Conservation (phyloP, 805 yeast species). For the Spathaspora arborariae region DNA sequence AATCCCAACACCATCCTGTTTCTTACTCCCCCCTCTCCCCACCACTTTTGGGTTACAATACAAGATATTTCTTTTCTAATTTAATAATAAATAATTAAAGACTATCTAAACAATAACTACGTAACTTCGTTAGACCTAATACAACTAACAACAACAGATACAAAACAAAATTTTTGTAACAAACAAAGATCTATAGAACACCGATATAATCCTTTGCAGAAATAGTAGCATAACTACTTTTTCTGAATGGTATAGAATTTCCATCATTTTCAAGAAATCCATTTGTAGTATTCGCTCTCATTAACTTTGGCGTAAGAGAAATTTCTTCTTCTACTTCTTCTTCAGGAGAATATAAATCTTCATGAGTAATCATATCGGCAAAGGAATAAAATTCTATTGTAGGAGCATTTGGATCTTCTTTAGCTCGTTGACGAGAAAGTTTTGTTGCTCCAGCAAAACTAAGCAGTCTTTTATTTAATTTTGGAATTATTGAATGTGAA, state of each 20-base stretch:
- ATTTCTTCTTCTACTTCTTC: conserved; percentile 2
- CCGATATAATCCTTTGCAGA: conserved; percentile 23
- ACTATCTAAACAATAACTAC: neutral
- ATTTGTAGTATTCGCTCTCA: neutral
- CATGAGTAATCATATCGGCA: conserved; percentile 26
- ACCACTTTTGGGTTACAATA: too few species aligned
- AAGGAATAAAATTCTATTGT: conserved; percentile 29
- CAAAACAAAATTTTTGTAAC: too few species aligned
- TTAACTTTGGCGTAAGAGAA: neutral
- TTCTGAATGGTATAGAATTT: neutral
- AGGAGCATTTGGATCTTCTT: conserved; percentile 5
- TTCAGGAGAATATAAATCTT: conserved; percentile 8
- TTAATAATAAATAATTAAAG: neutral
- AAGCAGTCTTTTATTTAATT: conserved; percentile 4
- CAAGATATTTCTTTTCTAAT: neutral
- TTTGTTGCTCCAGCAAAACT: conserved; percentile 7
- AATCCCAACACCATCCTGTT: neutral
- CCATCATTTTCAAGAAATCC: neutral
- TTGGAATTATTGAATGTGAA: neutral
- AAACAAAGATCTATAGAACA: conserved; percentile 3
- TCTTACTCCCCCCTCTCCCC: too few species aligned
- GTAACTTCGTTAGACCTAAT: neutral
- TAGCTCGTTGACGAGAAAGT: conserved; percentile 2
- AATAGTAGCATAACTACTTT: conserved; percentile 16
- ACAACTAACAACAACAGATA: neutral